Evolutionary conservation across 2,329 filamentous ascomycete genomes (phyloP), one percentile per base, ranked within the genome.

Genomic region (Colletotrichum paranaense): DNA sequence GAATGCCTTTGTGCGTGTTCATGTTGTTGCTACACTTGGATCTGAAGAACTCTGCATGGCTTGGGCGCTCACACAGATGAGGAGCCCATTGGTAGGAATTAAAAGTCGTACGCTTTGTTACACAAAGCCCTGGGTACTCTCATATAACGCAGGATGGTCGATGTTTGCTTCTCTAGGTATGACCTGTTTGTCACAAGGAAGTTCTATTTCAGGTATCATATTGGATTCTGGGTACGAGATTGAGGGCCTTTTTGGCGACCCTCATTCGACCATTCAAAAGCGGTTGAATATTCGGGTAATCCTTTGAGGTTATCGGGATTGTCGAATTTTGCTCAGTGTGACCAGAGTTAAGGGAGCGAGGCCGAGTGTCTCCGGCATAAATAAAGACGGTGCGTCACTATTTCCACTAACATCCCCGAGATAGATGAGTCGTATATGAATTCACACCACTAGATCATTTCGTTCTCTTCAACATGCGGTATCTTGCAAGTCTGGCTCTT

Each of bases 131-230:
- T n/a, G 1, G 30, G 60, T 26, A 53, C 35, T 56, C 60, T 71
- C 62, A 49, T 58, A 66, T 62, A 42, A 65, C 56, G 30, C 49
- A 35, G 5, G 22, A 28, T 62, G 14, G 16, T 42, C 30, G 6
- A 56, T 65, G 67, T 71, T 73, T 66, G 67, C 49, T 19, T 16
- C 35, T 9, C 16, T 32, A 32, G 35, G 62, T 71, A 55, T 71
- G n/a, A 71, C 62, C 57, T 56, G 55, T 30, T 19, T 8, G 56
- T 71, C 67, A 71, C 60, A 52, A 53, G 57, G 28, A 19, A 24
- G 22, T 49, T n/a, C 53, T 52, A 52, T 57, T 73, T 42, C n/a
- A 46, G 55, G 49, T 30, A 32, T 22, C 38, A 32, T 35, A 28
- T 46, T 14, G 42, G 42, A 71, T 62, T 30, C 35, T 57, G 22